Evolutionary conservation across 176 grass and related monocot genomes (phyloP), one percentile per base, ranked within the genome.

Genomic region (Oryza officinalis): DNA sequence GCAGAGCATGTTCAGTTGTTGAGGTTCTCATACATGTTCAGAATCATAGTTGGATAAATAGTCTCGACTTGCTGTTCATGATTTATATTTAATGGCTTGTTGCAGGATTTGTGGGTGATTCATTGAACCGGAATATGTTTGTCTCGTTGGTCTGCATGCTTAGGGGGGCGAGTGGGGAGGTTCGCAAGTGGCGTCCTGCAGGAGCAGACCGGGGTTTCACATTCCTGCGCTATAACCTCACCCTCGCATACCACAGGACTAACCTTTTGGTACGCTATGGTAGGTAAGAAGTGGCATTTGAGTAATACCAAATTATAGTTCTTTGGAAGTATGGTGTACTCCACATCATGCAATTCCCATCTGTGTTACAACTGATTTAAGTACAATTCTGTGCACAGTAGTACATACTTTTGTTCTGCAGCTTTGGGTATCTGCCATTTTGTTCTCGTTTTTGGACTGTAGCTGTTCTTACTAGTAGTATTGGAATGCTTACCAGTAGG

Each of bases 81-180:
- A 76, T n/a, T 25, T 30, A 61, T 54, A 3, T 73, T 46, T 33
- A 6, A 52, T 70, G 47, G 37, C 63, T 79, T 86, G 0, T 66
- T 78, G 67, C 76, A 98, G 96, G 96, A 74, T 95, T 98, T 83
- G 93, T 95, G 27, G 96, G 96, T 0, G 96, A 98, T 92, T 98
- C 96, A 0, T 86, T 98, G 85, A 98, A 96, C 32, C 87, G 96
- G 35, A 98, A 98, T 68, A 98, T 98, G 96, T 98, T 92, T 82
- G 82, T 67, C 4, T 95, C 93, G 8, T 87, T 98, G 69, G 74
- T 98, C 35, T 98, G 93, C 80, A 98, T 98, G 91, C 93, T 98
- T 52, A 92, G 77, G 75, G 84, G 80, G 79, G 91, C 47, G 11
- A 90, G 78, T 57, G 74, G 77, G 17, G 89, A 90, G 27, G 89